phyloP scores from a whole-genome alignment of 2,329 filamentous ascomycete genomes.

The Kalmusia sp. region DNA sequence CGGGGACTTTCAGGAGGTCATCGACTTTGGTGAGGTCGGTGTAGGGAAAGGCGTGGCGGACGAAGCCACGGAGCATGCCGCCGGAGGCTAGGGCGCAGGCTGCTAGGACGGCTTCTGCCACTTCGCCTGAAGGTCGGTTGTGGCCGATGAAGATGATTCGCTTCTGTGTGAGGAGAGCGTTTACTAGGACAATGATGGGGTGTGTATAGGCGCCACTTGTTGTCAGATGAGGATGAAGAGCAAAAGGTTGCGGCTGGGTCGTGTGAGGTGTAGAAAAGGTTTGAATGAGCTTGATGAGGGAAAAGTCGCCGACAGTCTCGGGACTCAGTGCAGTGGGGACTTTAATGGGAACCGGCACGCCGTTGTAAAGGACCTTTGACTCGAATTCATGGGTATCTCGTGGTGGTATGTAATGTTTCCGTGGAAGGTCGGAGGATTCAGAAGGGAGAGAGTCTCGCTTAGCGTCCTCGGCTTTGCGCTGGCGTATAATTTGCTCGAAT shows the following conservation, averaged over 20 bases:
- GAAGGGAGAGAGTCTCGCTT: conserved; percentile 37
- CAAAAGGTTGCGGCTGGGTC: conserved; percentile 84
- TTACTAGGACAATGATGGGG: conserved; percentile 92
- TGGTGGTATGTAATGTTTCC: conserved; percentile 75
- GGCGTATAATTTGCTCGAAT: conserved; percentile 92
- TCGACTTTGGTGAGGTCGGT: conserved; percentile 98
- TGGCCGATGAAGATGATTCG: conserved; percentile 94
- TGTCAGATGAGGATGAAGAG: conserved; percentile 88
- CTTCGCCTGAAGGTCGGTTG: conserved; percentile 92
- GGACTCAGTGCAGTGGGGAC: conserved; percentile 92
- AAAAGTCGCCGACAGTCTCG: conserved; percentile 97
- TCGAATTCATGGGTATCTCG: conserved; percentile 98
- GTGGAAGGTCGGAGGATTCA: conserved; percentile 51
- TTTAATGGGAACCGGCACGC: conserved; percentile 95
- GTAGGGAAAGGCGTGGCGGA: conserved; percentile 94
- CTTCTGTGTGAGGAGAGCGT: conserved; percentile 95
- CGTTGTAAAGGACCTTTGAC: conserved; percentile 93
- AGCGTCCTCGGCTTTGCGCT: conserved; percentile 73
- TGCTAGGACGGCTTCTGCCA: conserved; percentile 97
- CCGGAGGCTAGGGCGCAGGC: conserved; percentile 93
- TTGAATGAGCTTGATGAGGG: conserved; percentile 94
- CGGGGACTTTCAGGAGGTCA: conserved; percentile 91
- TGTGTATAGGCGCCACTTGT: conserved; percentile 90
- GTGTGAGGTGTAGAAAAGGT: conserved; percentile 86
- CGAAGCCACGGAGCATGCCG: conserved; percentile 91